Conservation (phyloP, 768 basidiomycete genomes). For the Naganishia vaughanmartiniae region DNA sequence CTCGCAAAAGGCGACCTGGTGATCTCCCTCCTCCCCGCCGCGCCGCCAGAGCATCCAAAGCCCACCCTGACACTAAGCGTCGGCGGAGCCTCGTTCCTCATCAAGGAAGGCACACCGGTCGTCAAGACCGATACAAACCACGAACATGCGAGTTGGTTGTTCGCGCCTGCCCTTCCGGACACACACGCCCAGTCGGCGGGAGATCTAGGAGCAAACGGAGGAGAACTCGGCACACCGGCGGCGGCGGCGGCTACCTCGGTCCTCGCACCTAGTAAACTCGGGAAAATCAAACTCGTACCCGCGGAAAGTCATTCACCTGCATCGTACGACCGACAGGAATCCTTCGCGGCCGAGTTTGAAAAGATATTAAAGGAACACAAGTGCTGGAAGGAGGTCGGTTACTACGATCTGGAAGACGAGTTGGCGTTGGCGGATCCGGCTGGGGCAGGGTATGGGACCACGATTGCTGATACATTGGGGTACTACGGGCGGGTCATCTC, state of each 20-base stretch:
- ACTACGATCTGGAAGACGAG: constrained; percentile 42
- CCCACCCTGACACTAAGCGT: constrained; percentile 44
- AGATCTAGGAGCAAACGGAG: neutral
- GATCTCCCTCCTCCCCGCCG: constrained; percentile 44
- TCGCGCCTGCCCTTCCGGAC: constrained; percentile 32
- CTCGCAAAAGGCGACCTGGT: constrained; percentile 43
- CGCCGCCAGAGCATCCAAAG: constrained; percentile 37
- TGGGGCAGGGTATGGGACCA: constrained; percentile 8
- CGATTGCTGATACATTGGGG: constrained; percentile 19
- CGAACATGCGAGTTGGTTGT: constrained; percentile 44
- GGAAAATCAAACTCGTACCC: constrained; percentile 42
- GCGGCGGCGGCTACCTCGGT: neutral
- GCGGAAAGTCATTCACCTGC: constrained; percentile 30
- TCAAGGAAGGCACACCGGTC: constrained; percentile 41
- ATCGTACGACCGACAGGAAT: constrained; percentile 47
- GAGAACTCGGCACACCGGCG: neutral
- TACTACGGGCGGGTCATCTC: constrained; percentile 13
- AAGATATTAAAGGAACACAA: constrained; percentile 37
- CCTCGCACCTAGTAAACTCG: constrained; percentile 27
- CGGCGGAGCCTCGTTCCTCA: constrained; percentile 42
- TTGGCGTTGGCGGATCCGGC: neutral
- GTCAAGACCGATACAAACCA: constrained; percentile 41
- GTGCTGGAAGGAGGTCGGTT: constrained; percentile 49
- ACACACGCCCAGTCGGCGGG: constrained; percentile 30
- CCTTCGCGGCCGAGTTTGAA: constrained; percentile 39